Evolutionary conservation across 2,329 filamentous ascomycete genomes (phyloP), one percentile per base, ranked within the genome.

Genomic region (Pyrenophora graminea): DNA sequence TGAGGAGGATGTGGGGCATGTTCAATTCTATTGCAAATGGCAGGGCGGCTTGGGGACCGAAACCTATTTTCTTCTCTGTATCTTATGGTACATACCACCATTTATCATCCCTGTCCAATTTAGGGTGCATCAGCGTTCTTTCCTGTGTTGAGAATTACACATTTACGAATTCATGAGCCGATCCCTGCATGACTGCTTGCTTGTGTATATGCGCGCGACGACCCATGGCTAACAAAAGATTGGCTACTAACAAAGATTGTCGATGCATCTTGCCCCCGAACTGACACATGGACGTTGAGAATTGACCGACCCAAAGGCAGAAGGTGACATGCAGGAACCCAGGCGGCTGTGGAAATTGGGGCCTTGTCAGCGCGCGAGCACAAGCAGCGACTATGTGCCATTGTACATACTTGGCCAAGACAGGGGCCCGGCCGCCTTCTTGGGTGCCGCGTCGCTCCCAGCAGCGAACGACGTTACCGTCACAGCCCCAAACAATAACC

Each of bases 21-120:
- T 41, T 38, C 40, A 31, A 39, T 50, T 45, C 39, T 52, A 38
- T 44, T 42, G 39, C 40, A 48, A 39, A 48, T 45, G 45, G 36
- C 48, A 51, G 48, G 57, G 51, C 54, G 55, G 57, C 39, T 60
- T 60, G 55, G 47, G 33, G 45, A 39, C 30, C 44, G 36, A 49
- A 34, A 41, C 38, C 51, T 60, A 56, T 50, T 41, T 55, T 60
- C 55, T 58, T 53, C 39, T 45, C 37, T 60, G 51, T 56, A 60
- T 53, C 52, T 43, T 45, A 56, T 39, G 55, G 49, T 60, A 39
- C 46, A 52, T 41, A 42, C 47, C 54, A 45, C 50, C 47, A 44
- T 48, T 48, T 54, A 48, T 40, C 37, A 40, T 44, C 48, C 53
- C 56, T 51, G 48, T 12, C 15, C 34, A 46, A 39, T 37, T 39